These are phyloP conservation scores for Quercus lobata DNA, from an alignment of 331 rosid genomes.

Conservation along the genomic window DNA sequence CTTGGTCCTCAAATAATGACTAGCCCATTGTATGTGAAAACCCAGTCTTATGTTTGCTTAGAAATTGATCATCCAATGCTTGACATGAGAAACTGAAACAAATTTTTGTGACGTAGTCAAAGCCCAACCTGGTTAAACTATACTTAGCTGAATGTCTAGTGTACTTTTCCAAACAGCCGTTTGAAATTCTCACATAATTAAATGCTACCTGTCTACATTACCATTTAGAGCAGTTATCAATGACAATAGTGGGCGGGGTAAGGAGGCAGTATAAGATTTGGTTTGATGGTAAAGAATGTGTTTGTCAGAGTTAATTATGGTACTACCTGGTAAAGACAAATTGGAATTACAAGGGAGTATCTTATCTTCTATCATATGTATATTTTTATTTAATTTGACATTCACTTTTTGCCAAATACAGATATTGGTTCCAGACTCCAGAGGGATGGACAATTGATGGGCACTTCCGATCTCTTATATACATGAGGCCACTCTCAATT, in stretches of 20 bases:
- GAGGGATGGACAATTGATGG: slow-evolving; percentile 92
- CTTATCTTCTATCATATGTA: background rate
- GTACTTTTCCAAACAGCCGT: too few species aligned
- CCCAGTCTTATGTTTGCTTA: background rate
- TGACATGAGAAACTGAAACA: background rate
- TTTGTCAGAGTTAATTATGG: background rate
- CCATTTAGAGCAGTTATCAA: too few species aligned
- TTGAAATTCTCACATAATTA: too few species aligned
- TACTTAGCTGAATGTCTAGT: too few species aligned
- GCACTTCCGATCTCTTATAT: slow-evolving; percentile 86
- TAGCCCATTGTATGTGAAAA: background rate
- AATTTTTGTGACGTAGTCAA: background rate
- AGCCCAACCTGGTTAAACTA: too few species aligned
- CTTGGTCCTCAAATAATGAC: background rate
- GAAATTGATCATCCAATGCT: background rate
- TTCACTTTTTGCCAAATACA: slow-evolving; percentile 18
- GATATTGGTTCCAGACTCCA: slow-evolving; percentile 97
- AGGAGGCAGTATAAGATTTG: too few species aligned
- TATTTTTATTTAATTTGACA: background rate
- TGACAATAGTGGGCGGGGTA: too few species aligned
- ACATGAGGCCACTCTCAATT: slow-evolving; percentile 93
- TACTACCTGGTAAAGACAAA: background rate
- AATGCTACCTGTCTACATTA: too few species aligned
- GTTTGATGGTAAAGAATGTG: too few species aligned
- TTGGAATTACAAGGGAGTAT: background rate